Conservation (phyloP, 2,329 filamentous ascomycete species). For the Lasiodiplodia hormozganensis region DNA sequence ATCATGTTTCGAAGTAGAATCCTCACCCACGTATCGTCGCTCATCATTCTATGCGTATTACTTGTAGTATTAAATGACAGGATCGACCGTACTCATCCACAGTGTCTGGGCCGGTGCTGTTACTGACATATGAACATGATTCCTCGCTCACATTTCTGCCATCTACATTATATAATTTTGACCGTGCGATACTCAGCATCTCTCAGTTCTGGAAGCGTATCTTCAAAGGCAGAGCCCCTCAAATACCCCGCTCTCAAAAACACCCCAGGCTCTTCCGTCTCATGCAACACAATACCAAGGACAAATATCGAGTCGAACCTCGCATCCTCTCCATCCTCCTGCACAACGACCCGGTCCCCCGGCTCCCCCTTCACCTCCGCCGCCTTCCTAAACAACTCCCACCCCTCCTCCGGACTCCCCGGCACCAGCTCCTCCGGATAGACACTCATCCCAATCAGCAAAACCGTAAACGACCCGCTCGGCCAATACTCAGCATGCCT, state of each 20-base stretch:
- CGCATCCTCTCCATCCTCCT: not conserved
- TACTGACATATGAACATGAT: too few relatives aligned
- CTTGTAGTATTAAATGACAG: too few relatives aligned
- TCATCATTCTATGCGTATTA: too few relatives aligned
- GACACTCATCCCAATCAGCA: slow-evolving; percentile 28
- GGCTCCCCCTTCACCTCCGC: not conserved
- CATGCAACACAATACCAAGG: not conserved
- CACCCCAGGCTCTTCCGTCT: not conserved
- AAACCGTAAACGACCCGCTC: slow-evolving; percentile 30
- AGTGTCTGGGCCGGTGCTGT: too few relatives aligned
- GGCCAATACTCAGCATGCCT: not conserved
- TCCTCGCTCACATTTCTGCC: too few relatives aligned
- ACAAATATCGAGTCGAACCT: not conserved
- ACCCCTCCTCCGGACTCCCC: not conserved
- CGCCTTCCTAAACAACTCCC: not conserved
- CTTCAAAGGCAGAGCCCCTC: not conserved
- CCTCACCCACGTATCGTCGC: too few relatives aligned
- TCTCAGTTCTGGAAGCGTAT: not conserved
- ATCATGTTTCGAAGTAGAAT: too few relatives aligned
- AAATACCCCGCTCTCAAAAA: not conserved
- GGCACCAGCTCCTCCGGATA: not conserved
- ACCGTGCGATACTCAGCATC: slow-evolving; percentile 30
- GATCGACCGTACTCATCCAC: too few relatives aligned
- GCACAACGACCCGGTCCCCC: not conserved
- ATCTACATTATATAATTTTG: slow-evolving; percentile 7